Evolutionary conservation across 2,329 filamentous ascomycete species (phyloP).

Genomic region (Trichophyton verrucosum): DNA sequence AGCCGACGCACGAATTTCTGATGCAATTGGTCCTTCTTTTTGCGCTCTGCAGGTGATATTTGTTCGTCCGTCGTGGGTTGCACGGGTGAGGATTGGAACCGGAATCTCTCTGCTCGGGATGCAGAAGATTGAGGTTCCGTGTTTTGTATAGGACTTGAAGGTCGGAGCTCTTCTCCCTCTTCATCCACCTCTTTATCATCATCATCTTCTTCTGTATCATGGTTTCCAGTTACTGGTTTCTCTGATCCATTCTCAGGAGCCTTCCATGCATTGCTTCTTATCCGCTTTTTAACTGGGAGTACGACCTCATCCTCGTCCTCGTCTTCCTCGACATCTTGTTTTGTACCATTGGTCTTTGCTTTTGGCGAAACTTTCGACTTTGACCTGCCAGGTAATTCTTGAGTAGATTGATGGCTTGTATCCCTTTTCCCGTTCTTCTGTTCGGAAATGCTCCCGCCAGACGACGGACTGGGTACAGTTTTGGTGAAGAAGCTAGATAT

Average conservation of each 20-base stretch:
- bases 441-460: not conserved
- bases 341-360: not conserved
- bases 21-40: constrained; percentile 60
- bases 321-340: constrained; percentile 25
- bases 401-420: not conserved
- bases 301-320: constrained; percentile 26
- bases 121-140: constrained; percentile 15
- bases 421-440: not conserved
- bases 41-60: constrained; percentile 39
- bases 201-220: constrained; percentile 10
- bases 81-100: constrained; percentile 43
- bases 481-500: constrained; percentile 77
- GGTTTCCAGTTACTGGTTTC: constrained; percentile 2
- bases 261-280: constrained; percentile 19
- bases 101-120: constrained; percentile 46
- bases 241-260: constrained; percentile 5
- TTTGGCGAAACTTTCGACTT: not conserved
- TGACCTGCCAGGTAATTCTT: not conserved
- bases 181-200: not conserved
- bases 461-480: constrained; percentile 28
- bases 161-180: constrained; percentile 10
- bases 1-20: constrained; percentile 81
- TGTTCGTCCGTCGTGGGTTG: constrained; percentile 1
- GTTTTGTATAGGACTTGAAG: constrained; percentile 7
- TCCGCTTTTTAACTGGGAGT: constrained; percentile 31